Evolutionary conservation across 768 basidiomycete genomes (phyloP), one percentile per base, ranked within the genome.

Genomic region (Dictyophora rubrovolvata): DNA sequence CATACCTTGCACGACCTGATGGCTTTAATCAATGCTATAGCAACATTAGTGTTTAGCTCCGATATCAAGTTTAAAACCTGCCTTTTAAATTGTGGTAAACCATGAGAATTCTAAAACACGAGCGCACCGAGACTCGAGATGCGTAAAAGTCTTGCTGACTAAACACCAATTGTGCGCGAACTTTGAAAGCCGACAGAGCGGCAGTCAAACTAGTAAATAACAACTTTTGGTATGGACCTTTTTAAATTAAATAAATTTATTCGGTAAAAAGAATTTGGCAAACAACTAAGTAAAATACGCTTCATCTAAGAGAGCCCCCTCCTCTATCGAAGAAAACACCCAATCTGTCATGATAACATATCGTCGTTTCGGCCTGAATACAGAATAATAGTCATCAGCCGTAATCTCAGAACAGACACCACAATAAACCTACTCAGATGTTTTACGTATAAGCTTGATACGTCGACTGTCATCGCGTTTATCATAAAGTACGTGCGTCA

Each of bases 1-100:
- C 70, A 46, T 60, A 88, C 93, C 86, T 99, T 99, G 84, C 92
- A 96, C 62, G 93, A 83, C 62, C 96, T 82, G 73, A 98, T 95
- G 59, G 92, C 93, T 82, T 98, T 98, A 77, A 98, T 97, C 65
- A 98, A 80, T 66, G 94, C 94, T 94, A 62, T 34, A 60, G 21
- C 57, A 21, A 51, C 0, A n/a, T 37, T 47, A 48, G 53, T 47
- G 46, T 28, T 48, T 11, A 49, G n/a, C 58, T 53, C 22, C 22
- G 36, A 23, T 33, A 49, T 42, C 58, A 55, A 23, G 56, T 33
- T 67, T 74, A 63, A 16, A 42, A 51, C 28, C 9, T 65, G 85
- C 89, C 86, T 76, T 93, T 93, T 67, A 93, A 81, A 76, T 92
- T 93, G 66, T 89, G 83, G 69, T 89, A 87, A 16, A 65, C 64